Percentiles rank a stretch among this genome's conserved stretches.
These are phyloP conservation scores for Scheffersomyces stipitis DNA, from an alignment of 805 yeast genomes.

Conservation along the genomic window DNA sequence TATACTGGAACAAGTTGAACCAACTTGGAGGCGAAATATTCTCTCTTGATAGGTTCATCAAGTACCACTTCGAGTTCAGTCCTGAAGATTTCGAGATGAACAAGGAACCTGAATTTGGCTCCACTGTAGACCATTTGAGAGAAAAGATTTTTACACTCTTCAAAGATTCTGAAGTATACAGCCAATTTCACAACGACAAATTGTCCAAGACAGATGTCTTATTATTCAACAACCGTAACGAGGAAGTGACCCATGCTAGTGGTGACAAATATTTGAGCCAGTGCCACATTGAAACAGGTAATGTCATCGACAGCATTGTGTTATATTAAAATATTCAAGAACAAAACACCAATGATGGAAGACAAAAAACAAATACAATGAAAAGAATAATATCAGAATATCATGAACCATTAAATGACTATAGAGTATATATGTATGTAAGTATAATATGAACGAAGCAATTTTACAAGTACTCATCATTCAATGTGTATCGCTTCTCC, in stretches of 20 bases:
- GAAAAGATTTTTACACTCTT: conserved; percentile 55
- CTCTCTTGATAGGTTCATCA: conserved; percentile 28
- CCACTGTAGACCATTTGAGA: conserved; percentile 63
- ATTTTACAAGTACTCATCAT: conserved; percentile 12
- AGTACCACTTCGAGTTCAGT: conserved; percentile 73
- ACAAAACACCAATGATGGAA: not conserved
- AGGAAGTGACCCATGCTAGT: conserved; percentile 19
- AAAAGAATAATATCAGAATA: not conserved
- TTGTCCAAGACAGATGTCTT: conserved; percentile 17
- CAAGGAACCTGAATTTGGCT: conserved; percentile 65
- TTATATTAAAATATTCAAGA: conserved; percentile 6
- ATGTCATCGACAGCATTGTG: conserved; percentile 33
- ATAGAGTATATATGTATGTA: too few relatives aligned
- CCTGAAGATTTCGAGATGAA: conserved; percentile 73
- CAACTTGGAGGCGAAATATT: conserved; percentile 17
- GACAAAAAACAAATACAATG: not conserved
- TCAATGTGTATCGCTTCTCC: conserved; percentile 22
- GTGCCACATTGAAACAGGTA: conserved; percentile 43
- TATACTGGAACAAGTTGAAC: conserved; percentile 20
- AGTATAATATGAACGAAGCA: too few relatives aligned
- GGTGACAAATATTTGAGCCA: conserved; percentile 35
- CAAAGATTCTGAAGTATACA: conserved; percentile 35
- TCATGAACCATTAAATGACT: not conserved
- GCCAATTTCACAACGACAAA: conserved; percentile 10
- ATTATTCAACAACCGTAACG: conserved; percentile 27